phyloP scores from a whole-genome alignment of 2,329 filamentous ascomycete genomes.

The Colletotrichum sp. region DNA sequence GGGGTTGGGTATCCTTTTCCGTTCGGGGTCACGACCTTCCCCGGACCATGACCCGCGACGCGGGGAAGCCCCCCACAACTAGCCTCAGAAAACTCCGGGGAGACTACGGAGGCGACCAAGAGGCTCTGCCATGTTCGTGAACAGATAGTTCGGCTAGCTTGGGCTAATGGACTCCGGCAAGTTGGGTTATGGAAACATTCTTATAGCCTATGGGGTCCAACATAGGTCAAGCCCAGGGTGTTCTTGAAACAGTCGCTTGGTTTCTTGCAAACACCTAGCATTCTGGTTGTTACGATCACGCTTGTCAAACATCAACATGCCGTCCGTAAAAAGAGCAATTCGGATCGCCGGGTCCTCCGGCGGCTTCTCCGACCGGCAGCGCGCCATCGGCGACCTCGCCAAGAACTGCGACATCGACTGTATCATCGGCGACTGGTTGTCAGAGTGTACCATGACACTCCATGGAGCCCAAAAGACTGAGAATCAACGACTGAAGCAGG shows the following conservation, averaged over 20 bases:
- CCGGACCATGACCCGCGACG: not conserved
- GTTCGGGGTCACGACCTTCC: not conserved
- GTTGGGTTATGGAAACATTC: not conserved
- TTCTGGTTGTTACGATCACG: not conserved
- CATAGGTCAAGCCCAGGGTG: not conserved
- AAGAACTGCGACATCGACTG: conserved; percentile 37
- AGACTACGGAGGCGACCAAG: not conserved
- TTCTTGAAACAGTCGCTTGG: not conserved
- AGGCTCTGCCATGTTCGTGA: not conserved
- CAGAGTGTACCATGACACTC: conserved; percentile 35
- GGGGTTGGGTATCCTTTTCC: not conserved
- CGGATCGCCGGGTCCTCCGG: conserved; percentile 39
- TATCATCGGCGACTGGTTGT: conserved; percentile 35
- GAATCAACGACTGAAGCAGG: conserved; percentile 25
- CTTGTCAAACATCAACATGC: conserved; percentile 12
- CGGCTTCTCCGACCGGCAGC: conserved; percentile 47
- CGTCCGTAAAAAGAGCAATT: conserved; percentile 36
- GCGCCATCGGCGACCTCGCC: conserved; percentile 45
- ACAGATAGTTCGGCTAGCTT: not conserved
- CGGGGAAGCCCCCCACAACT: not conserved
- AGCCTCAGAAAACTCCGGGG: not conserved
- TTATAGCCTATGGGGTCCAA: not conserved
- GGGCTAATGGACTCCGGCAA: not conserved
- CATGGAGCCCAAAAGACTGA: conserved; percentile 24
- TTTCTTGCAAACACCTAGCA: not conserved